Conservation (phyloP, 352 stramenopile species). For the Thraustotheca clavata region DNA sequence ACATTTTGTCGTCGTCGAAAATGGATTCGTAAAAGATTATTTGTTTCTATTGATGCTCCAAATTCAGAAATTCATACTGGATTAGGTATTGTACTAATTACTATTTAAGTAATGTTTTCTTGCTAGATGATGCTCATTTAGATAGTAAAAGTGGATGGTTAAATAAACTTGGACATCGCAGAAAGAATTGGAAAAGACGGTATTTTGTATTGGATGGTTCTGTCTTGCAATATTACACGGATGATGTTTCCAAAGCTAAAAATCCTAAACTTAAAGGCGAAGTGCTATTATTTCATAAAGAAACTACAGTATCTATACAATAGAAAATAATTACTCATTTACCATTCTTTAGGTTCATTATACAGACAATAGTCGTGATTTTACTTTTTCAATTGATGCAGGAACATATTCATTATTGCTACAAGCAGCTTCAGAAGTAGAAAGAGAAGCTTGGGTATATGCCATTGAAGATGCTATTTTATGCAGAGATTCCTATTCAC, state of each 20-base stretch:
- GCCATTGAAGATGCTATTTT: constrained; percentile 66
- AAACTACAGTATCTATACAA: constrained; percentile 24
- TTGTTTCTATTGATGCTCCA: not conserved
- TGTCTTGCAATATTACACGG: constrained; percentile 54
- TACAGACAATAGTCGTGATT: constrained; percentile 44
- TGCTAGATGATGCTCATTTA: constrained; percentile 52
- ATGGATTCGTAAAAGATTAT: constrained; percentile 34
- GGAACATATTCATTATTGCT: constrained; percentile 50
- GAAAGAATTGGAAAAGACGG: constrained; percentile 70
- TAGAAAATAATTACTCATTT: not conserved
- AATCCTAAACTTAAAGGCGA: constrained; percentile 53
- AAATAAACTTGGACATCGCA: constrained; percentile 51
- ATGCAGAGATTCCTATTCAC: constrained; percentile 58
- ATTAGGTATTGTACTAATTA: too few species aligned
- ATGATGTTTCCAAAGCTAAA: constrained; percentile 28
- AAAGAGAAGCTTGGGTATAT: constrained; percentile 75
- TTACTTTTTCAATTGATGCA: constrained; percentile 48
- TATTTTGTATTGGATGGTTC: constrained; percentile 70
- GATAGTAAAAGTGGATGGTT: constrained; percentile 69
- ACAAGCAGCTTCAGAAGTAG: constrained; percentile 41
- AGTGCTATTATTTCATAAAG: constrained; percentile 67
- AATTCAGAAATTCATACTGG: too few species aligned
- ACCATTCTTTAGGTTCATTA: constrained; percentile 37
- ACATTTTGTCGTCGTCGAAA: constrained; percentile 36
- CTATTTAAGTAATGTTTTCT: not conserved